Percentiles rank a stretch among this genome's conserved stretches.
These are phyloP conservation scores for Chytridiales sp. DNA, from an alignment of 371 early-diverging fungal genomes.

Conservation along the genomic window DNA sequence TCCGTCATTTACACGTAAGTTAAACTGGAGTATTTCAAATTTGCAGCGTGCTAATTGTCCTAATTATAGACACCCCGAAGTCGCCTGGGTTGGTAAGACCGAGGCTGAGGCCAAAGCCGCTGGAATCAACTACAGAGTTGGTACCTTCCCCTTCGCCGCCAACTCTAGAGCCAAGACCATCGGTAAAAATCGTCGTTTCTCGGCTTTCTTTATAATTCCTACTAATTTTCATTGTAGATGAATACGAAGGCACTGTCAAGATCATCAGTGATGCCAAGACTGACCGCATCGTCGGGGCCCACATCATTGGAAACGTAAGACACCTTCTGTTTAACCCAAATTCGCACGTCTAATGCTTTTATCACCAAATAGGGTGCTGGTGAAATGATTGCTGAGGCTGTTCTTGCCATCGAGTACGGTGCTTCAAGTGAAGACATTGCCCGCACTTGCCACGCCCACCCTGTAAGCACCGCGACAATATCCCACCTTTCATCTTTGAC, in stretches of 20 bases:
- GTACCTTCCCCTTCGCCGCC: slow-evolving; percentile 93
- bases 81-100: slow-evolving; percentile 97
- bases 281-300: slow-evolving; percentile 93
- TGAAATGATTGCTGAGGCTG: slow-evolving; percentile 98
- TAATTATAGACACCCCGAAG: slow-evolving; percentile 72
- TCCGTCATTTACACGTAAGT: slow-evolving; percentile 95
- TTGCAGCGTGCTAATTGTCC: slow-evolving; percentile 13
- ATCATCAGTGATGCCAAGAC: slow-evolving; percentile 93
- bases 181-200: slow-evolving; percentile 40
- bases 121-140: slow-evolving; percentile 83
- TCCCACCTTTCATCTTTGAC: neutral
- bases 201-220: neutral
- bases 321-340: neutral
- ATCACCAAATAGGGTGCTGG: slow-evolving; percentile 73
- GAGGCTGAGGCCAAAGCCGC: slow-evolving; percentile 89
- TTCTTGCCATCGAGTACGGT: slow-evolving; percentile 95
- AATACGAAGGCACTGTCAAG: slow-evolving; percentile 93
- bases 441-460: slow-evolving; percentile 97
- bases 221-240: slow-evolving; percentile 43
- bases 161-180: slow-evolving; percentile 98
- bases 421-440: slow-evolving; percentile 96
- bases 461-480: slow-evolving; percentile 34
- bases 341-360: neutral
- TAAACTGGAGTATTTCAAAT: neutral
- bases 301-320: slow-evolving; percentile 88